Evolutionary conservation across 495 filamentous ascomycete species (phyloP).

Genomic region (Daldinia caldariorum): DNA sequence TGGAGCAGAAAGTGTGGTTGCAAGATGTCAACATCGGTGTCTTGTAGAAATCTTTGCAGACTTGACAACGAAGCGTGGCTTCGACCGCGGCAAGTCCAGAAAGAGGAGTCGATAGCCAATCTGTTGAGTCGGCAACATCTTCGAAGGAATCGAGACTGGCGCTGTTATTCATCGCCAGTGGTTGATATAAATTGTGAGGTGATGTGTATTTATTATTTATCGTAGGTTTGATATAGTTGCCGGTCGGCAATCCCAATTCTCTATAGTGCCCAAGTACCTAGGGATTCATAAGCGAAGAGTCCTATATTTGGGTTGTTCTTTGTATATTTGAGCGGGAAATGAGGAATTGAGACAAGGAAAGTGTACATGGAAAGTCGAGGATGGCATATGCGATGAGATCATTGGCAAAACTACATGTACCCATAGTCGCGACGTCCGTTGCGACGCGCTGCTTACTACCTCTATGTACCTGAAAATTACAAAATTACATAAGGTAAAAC

Average conservation of each 20-base stretch:
- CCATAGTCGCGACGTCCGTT: conserved; percentile 20
- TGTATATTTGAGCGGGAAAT: not conserved
- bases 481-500: too few species aligned
- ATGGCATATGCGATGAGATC: conserved; percentile 32
- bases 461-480: conserved; percentile 27
- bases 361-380: not conserved
- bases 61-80: conserved; percentile 87
- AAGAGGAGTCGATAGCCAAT: conserved; percentile 88
- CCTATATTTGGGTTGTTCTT: not conserved
- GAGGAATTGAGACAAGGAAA: conserved; percentile 1
- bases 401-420: conserved; percentile 13
- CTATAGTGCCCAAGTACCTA: not conserved
- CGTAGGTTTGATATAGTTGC: not conserved
- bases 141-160: conserved; percentile 45
- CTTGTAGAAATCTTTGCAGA: conserved; percentile 97
- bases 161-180: conserved; percentile 28
- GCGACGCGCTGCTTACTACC: conserved; percentile 30
- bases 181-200: not conserved
- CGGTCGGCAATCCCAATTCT: not conserved
- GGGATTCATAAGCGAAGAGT: not conserved
- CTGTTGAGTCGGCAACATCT: conserved; percentile 86
- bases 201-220: not conserved
- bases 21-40: conserved; percentile 95
- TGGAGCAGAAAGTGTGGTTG: conserved; percentile 94
- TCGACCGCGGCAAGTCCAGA: conserved; percentile 79